Conservation (phyloP, 2,329 filamentous ascomycete species). For the Immersiporthe knoxdaviesiana region DNA sequence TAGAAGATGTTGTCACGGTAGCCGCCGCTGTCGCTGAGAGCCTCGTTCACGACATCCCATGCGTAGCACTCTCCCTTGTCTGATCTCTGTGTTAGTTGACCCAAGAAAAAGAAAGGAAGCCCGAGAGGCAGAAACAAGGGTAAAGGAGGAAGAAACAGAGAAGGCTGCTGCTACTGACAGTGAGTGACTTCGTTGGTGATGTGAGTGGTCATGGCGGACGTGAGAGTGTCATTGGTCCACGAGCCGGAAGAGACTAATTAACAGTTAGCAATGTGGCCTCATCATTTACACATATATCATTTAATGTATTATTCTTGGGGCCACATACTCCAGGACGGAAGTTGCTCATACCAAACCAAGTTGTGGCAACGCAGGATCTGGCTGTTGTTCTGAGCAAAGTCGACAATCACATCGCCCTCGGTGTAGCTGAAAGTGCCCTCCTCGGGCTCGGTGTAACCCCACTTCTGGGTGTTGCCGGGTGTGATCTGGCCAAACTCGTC, state of each 20-base stretch:
- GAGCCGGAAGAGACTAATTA: slow-evolving; percentile 36
- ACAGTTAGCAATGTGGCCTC: not conserved
- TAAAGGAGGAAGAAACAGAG: too few species aligned
- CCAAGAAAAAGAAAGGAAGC: too few species aligned
- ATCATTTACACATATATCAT: too few species aligned
- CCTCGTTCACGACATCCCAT: slow-evolving; percentile 71
- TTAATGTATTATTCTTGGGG: not conserved
- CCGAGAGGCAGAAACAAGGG: too few species aligned
- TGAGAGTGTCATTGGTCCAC: slow-evolving; percentile 64
- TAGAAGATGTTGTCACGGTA: slow-evolving; percentile 59
- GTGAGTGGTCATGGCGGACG: slow-evolving; percentile 58
- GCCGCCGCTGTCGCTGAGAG: slow-evolving; percentile 54
- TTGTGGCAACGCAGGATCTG: slow-evolving; percentile 67
- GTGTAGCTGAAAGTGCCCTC: slow-evolving; percentile 60
- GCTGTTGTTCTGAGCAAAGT: slow-evolving; percentile 50
- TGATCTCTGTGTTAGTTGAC: not conserved
- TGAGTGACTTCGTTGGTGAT: slow-evolving; percentile 61
- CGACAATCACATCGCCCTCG: slow-evolving; percentile 56
- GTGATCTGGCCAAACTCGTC: slow-evolving; percentile 68
- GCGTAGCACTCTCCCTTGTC: slow-evolving; percentile 61
- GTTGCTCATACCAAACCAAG: slow-evolving; percentile 55
- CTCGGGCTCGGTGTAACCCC: slow-evolving; percentile 63
- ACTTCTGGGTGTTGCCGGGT: slow-evolving; percentile 67
- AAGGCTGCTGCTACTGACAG: slow-evolving; percentile 36
- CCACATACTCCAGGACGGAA: slow-evolving; percentile 50